Conservation (phyloP, 495 filamentous ascomycete species). For the Neurospora tetrasperma region DNA sequence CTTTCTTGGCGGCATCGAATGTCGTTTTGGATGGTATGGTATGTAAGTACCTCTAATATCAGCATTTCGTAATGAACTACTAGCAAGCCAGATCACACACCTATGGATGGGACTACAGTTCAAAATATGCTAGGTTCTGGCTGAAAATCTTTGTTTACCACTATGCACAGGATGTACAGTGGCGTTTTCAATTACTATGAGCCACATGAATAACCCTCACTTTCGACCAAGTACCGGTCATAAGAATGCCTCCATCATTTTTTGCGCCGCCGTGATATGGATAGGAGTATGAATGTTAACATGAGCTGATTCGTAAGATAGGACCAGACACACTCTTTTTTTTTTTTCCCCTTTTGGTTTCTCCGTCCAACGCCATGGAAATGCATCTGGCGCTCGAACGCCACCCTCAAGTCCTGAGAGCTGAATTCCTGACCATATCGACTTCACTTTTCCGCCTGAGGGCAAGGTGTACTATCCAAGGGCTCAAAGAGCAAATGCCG, state of each 20-base stretch:
- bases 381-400: constrained; percentile 5
- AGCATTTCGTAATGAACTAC: background rate
- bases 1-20: background rate
- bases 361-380: background rate
- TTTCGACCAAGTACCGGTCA: background rate
- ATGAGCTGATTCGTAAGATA: background rate
- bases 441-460: background rate
- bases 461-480: background rate
- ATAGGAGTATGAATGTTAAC: background rate
- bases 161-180: background rate
- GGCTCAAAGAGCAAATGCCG: constrained; percentile 2
- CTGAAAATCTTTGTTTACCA: background rate
- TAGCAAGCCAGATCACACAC: background rate
- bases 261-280: background rate
- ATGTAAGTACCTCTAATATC: background rate
- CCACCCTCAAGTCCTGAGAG: constrained; percentile 2
- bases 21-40: background rate
- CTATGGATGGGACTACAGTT: background rate
- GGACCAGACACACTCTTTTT: background rate
- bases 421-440: background rate
- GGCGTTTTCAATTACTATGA: background rate
- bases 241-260: background rate
- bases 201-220: background rate
- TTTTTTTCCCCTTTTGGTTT: background rate
- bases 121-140: background rate